Conservation (phyloP, 2,329 filamentous ascomycete species). For the Lizonia empirigonia region DNA sequence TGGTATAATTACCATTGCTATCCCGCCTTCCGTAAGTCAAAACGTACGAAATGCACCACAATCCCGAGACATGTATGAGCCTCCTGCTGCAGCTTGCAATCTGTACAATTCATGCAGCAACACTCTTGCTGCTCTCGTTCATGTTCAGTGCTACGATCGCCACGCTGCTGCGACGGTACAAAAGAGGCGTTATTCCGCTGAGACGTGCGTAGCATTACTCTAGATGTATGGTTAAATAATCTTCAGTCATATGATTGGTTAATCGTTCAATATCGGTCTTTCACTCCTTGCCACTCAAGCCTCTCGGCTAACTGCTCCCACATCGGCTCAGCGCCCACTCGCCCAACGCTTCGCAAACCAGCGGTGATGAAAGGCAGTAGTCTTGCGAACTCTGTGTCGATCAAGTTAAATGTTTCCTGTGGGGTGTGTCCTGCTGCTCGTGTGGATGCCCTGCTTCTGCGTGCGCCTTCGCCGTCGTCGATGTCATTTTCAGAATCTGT, state of each 20-base stretch:
- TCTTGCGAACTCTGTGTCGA: slow-evolving; percentile 68
- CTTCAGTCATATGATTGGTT: background rate
- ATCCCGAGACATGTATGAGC: background rate
- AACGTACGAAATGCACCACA: background rate
- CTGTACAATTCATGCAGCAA: background rate
- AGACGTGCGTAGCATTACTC: too few relatives aligned
- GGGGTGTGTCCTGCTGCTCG: background rate
- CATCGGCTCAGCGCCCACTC: slow-evolving; percentile 71
- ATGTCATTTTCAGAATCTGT: slow-evolving; percentile 38
- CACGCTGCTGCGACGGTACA: background rate
- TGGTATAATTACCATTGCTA: background rate
- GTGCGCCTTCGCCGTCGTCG: slow-evolving; percentile 7
- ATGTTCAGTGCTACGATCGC: background rate
- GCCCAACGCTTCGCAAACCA: slow-evolving; percentile 74
- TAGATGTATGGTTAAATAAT: too few relatives aligned
- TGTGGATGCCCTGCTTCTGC: background rate
- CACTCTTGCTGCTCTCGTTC: background rate
- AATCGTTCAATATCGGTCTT: slow-evolving; percentile 1
- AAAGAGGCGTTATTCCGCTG: background rate
- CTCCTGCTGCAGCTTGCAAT: background rate
- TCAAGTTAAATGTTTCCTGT: slow-evolving; percentile 57
- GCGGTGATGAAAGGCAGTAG: slow-evolving; percentile 72
- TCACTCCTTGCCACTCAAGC: slow-evolving; percentile 61
- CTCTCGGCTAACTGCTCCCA: slow-evolving; percentile 86
- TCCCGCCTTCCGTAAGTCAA: background rate